Evolutionary conservation across 345 rosid species (phyloP), one percentile per base, ranked within the genome.

Genomic region (Salix suchowensis): DNA sequence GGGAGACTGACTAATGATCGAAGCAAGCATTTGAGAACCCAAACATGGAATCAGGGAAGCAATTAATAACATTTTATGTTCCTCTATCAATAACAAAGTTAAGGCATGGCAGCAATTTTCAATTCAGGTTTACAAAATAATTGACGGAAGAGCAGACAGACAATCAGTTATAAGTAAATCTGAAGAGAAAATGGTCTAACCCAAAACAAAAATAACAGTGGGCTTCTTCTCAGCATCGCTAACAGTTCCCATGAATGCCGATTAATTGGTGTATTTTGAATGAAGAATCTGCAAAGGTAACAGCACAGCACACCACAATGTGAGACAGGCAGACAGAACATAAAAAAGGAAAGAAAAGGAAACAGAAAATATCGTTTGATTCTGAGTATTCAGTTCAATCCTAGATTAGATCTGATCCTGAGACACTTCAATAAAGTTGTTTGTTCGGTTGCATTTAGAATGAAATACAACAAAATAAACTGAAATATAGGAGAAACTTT

Each of bases 201-300:
- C 98, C 81, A 94, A 74, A 82, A 94, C 98, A 86, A 94, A 94
- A 81, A 94, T 90, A 71, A 94, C 91, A 2, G 77, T 86, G 21
- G 93, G 89, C 65, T 92, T 91, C 86, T 91, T 91, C 82, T 80
- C 86, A 55, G 81, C 75, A 39, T 87, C 92, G 39, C 80, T 84
- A 37, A 73, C 76, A 58, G 89, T 62, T 70, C 87, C 95, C 98
- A 91, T 93, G 75, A 40, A 73, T 48, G 15, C 36, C 67, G 77
- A 73, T 54, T 82, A 82, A 44, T 61, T 28, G 4, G 52, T 46
- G 52, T 15, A 9, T 58, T 58, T 58, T 24, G 4, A 58, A 23
- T 58, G 64, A 13, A 58, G 64, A 58, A 58, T 58, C 64, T 58
- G 64, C 64, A n/a, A 10, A 23, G 64, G 52, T 46, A 46, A 58